Evolutionary conservation across 306 rosid species (phyloP), one percentile per base, ranked within the genome.

Genomic region (Acacia crassicarpa): DNA sequence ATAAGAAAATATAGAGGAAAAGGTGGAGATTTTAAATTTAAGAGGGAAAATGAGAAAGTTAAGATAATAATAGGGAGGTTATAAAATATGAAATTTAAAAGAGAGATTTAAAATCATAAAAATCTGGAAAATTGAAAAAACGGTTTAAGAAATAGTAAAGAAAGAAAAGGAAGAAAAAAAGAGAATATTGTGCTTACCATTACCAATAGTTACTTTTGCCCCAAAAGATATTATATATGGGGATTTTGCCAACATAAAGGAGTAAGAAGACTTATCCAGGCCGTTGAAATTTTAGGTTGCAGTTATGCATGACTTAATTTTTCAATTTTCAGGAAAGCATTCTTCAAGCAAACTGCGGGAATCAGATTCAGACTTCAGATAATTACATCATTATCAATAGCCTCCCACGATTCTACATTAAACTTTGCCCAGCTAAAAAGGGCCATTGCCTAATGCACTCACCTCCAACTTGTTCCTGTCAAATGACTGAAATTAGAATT

Each of bases 241-340:
- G 61, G 61, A 54, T 61, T 76, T 44, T 22, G 5, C 61, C 62
- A 45, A 19, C 61, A 19, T 30, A 46, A 63, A 10, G 30, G 15
- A 63, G 61, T 30, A 13, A 27, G 66, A 51, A 46, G 32, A 54
- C 16, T 15, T 3, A 25, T 58, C 44, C 17, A 40, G 51, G 23
- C 35, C 30, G 7, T 45, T 20, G 12, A 63, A 46, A 14, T 8
- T 63, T 44, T 12, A 13, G 72, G 30, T 20, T 41, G 32, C 63
- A 30, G n/a, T 12, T 44, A 13, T 15, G 66, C 51, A n/a, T 44
- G 38, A 49, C 25, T 33, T 2, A 14, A 78, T 49, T 58, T 67
- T 78, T 49, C 81, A 67, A 14, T 13, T 66, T 46, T 65, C 81
- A 65, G n/a, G 51, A 66, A 78, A 67, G 12, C 46, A 79, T 23